Conservation (phyloP, 1,284 basidiomycete species). For the Ceratobasidium sp. region DNA sequence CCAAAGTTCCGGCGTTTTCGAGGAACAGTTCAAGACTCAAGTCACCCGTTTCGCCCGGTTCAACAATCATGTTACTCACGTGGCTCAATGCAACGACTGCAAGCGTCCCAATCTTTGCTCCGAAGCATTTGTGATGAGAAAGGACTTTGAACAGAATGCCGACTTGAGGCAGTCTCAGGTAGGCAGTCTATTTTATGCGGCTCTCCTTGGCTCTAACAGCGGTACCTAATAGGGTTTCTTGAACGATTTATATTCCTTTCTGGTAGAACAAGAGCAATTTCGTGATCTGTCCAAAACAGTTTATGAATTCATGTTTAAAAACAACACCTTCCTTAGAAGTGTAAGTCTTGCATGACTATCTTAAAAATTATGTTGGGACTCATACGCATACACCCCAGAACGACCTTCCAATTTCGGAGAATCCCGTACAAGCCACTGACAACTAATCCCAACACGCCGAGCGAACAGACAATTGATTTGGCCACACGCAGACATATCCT, state of each 20-base stretch:
- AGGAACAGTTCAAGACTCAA: background rate
- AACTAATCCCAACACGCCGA: too few species aligned
- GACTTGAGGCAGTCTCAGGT: background rate
- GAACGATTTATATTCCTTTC: background rate
- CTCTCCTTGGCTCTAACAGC: too few species aligned
- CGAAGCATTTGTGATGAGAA: background rate
- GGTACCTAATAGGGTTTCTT: background rate
- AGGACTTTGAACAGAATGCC: background rate
- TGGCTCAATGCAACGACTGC: background rate
- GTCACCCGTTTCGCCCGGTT: background rate
- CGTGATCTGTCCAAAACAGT: too few species aligned
- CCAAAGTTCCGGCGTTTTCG: background rate
- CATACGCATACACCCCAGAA: too few species aligned
- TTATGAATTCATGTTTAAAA: too few species aligned
- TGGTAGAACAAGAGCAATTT: background rate
- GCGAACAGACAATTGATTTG: too few species aligned
- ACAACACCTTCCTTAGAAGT: too few species aligned
- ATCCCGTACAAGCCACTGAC: too few species aligned
- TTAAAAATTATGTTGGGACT: too few species aligned
- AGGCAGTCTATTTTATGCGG: background rate
- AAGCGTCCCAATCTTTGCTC: background rate
- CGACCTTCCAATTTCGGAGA: too few species aligned
- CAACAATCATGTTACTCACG: background rate
- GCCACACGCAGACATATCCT: too few species aligned
- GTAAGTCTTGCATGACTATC: too few species aligned